Evolutionary conservation across 768 basidiomycete species (phyloP).

Genomic region (Postia placenta): DNA sequence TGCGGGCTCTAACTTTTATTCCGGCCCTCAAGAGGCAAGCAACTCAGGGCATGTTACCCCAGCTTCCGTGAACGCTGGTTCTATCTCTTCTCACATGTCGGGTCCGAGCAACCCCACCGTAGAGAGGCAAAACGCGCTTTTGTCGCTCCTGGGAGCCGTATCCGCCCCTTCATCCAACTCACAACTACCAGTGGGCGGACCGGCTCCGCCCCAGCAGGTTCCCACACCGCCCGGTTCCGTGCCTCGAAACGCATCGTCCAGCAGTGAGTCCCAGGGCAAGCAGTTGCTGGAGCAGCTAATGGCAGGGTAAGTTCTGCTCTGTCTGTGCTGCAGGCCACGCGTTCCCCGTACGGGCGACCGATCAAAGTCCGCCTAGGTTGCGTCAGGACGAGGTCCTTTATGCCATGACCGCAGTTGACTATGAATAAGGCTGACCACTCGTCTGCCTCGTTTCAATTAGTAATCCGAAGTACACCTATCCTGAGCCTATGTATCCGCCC

Average conservation of each 20-base stretch:
- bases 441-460: slow-evolving; percentile 5
- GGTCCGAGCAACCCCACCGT: slow-evolving; percentile 33
- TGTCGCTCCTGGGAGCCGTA: slow-evolving; percentile 59
- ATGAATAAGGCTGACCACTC: no score
- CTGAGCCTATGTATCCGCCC: slow-evolving; percentile 7
- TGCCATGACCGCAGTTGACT: no score
- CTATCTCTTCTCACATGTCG: slow-evolving; percentile 34
- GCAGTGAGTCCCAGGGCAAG: slow-evolving; percentile 64
- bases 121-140: slow-evolving; percentile 71
- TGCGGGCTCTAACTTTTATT: slow-evolving; percentile 18
- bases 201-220: slow-evolving; percentile 48
- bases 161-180: slow-evolving; percentile 31
- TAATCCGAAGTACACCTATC: slow-evolving; percentile 9
- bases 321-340: slow-evolving; percentile 7
- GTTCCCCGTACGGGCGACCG: no score
- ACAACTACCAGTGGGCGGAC: slow-evolving; percentile 20
- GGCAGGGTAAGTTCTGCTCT: slow-evolving; percentile 54
- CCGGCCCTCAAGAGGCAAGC: slow-evolving; percentile 21
- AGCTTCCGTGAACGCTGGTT: slow-evolving; percentile 33
- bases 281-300: slow-evolving; percentile 75
- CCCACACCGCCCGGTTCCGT: slow-evolving; percentile 64
- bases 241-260: slow-evolving; percentile 45
- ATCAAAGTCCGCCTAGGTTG: slow-evolving; percentile 4
- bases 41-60: slow-evolving; percentile 40
- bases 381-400: not conserved